Conservation (phyloP, 495 filamentous ascomycete species). For the Collariella sp. region DNA sequence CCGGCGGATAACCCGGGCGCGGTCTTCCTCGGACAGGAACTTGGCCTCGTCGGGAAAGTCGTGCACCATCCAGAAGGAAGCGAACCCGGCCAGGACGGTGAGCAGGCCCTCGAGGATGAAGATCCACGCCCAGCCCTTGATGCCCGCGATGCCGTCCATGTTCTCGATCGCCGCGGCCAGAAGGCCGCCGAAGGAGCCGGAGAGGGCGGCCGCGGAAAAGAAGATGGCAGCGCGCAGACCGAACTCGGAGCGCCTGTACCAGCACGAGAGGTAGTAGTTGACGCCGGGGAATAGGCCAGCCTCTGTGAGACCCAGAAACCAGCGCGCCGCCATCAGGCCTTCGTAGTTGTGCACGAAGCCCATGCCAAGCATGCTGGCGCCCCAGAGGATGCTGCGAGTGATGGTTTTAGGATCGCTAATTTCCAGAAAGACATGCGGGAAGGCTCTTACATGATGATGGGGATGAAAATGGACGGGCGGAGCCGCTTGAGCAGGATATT, state of each 20-base stretch:
- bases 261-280: conserved; percentile 79
- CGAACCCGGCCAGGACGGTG: conserved; percentile 63
- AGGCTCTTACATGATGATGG: conserved; percentile 56
- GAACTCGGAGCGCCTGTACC: conserved; percentile 78
- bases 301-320: conserved; percentile 77
- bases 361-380: conserved; percentile 75
- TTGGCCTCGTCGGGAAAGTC: conserved; percentile 80
- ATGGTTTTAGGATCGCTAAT: conserved; percentile 11
- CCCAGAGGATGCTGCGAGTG: conserved; percentile 48
- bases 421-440: neutral
- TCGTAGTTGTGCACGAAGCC: conserved; percentile 70
- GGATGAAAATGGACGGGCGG: conserved; percentile 48
- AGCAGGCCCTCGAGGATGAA: conserved; percentile 71
- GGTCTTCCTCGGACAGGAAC: conserved; percentile 67
- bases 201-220: conserved; percentile 78
- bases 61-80: conserved; percentile 76
- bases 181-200: conserved; percentile 79
- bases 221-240: conserved; percentile 70
- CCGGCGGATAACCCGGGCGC: conserved; percentile 62
- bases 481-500: conserved; percentile 78
- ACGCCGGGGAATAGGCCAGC: conserved; percentile 83
- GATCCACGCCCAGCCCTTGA: conserved; percentile 76
- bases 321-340: conserved; percentile 74
- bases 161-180: conserved; percentile 68
- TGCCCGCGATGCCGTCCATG: conserved; percentile 62